Conservation (phyloP, 2,329 filamentous ascomycete genomes). For the Monosporascus sp. region DNA sequence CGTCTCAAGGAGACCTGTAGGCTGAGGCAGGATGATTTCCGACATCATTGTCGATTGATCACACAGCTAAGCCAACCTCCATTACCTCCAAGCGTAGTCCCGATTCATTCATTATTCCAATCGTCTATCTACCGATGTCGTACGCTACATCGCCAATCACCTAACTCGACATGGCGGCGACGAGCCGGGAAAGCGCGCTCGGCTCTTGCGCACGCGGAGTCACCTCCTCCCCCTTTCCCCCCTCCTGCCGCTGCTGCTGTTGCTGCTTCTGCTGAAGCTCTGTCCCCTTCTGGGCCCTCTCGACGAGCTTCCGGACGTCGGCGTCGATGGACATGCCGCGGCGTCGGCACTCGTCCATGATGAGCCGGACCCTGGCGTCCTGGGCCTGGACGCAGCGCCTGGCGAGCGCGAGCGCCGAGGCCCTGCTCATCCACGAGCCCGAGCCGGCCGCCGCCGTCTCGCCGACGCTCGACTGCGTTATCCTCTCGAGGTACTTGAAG, state of each 20-base stretch:
- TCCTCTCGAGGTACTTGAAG: conserved; percentile 25
- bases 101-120: too few species aligned
- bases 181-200: too few species aligned
- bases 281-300: conserved; percentile 5
- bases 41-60: too few species aligned
- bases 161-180: too few species aligned
- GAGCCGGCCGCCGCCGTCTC: conserved; percentile 7
- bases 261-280: not conserved
- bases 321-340: conserved; percentile 20
- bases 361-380: conserved; percentile 27
- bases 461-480: conserved; percentile 8
- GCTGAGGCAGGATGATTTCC: too few species aligned
- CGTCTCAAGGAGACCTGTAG: too few species aligned
- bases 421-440: conserved; percentile 27
- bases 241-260: not conserved
- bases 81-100: too few species aligned
- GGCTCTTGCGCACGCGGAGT: not conserved
- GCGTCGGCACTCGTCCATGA: conserved; percentile 27
- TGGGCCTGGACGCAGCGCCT: conserved; percentile 27
- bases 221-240: not conserved
- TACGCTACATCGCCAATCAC: too few species aligned
- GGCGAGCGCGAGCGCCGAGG: conserved; percentile 28
- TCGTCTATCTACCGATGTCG: too few species aligned
- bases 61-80: too few species aligned
- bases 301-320: conserved; percentile 19